Base-by-base conservation (phyloP, 305 asterid species). In the Fraxinus angustifolia region DNA sequence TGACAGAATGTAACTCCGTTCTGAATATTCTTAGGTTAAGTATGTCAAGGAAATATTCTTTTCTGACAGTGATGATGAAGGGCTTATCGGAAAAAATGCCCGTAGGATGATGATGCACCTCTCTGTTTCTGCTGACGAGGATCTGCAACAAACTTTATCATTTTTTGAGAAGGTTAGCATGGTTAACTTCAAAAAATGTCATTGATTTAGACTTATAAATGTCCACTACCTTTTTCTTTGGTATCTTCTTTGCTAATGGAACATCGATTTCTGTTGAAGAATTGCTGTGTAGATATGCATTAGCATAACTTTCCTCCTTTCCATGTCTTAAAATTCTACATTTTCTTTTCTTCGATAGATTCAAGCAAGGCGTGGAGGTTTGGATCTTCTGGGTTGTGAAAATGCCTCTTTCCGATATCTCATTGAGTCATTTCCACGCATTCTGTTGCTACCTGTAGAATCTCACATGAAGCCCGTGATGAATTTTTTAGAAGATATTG, bases 291-390 rank as follows among this genome's bases (percentile, higher is more conserved):
- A 70, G 11, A 70, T 36, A 11, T 67, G 73, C 40, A 31, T 14
- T 12, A 30, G 75, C 38, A 1, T 28, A 28, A 26, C 35, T 30
- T 11, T 68, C 74, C 40, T 68, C 75, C 23, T 70, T 30, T 33
- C 10, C 42, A 33, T 14, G 23, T 70, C 75, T 30, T 31, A 31
- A 70, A 31, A 31, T 30, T 31, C 40, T 30, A 14, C 40, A 14
- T 68, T 68, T 68, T 14, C 70, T 28, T 79, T 70, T 40, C 30
- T 19, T 73, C 21, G 80, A 78, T 81, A 95, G 99, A 88, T 95
- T 78, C 96, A 93, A 86, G 99, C 99, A 72, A 90, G 93, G 89
- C 98, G 99, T 68, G 97, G 98, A 84, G 99, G 99, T 79, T 84
- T 95, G 85, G 85, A 85, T 81, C 84, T 84, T 80, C 84, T 95